These are phyloP conservation scores for Macrolepiota albuminosa DNA, from an alignment of 768 basidiomycete species.

Conservation along the genomic window DNA sequence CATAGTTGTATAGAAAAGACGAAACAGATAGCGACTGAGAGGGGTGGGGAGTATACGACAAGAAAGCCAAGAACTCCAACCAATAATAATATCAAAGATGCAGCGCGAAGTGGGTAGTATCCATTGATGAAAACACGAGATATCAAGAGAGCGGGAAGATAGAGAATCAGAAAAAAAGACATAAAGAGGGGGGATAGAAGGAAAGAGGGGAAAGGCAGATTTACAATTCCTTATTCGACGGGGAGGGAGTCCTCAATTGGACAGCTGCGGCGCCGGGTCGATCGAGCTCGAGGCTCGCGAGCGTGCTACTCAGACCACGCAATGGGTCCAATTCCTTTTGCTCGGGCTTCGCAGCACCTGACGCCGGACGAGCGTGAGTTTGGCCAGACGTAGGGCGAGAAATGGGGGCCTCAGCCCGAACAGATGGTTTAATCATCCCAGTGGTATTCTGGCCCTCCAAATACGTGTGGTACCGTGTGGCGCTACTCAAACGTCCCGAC, in stretches of 20 bases:
- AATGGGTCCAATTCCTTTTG: slow-evolving; percentile 46
- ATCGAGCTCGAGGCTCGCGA: slow-evolving; percentile 71
- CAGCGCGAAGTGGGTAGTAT: slow-evolving; percentile 30
- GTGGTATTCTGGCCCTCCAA: slow-evolving; percentile 37
- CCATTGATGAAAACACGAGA: slow-evolving; percentile 17
- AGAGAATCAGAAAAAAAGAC: not conserved
- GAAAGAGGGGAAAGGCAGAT: slow-evolving; percentile 5
- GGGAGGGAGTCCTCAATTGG: slow-evolving; percentile 18
- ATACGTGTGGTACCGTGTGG: slow-evolving; percentile 41
- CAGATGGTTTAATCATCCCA: slow-evolving; percentile 35
- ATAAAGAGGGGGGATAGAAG: not conserved
- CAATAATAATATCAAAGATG: slow-evolving; percentile 24
- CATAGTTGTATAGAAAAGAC: not conserved
- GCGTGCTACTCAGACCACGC: slow-evolving; percentile 69
- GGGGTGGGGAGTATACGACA: slow-evolving; percentile 13
- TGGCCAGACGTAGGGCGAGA: slow-evolving; percentile 53
- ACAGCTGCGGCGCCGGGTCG: slow-evolving; percentile 17
- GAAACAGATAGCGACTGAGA: slow-evolving; percentile 15
- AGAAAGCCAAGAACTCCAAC: slow-evolving; percentile 19
- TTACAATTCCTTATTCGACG: slow-evolving; percentile 7
- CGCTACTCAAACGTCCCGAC: slow-evolving; percentile 38
- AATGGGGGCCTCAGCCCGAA: slow-evolving; percentile 38
- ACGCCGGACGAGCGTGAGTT: slow-evolving; percentile 23
- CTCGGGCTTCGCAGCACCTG: slow-evolving; percentile 16
- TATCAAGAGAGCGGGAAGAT: slow-evolving; percentile 4